Percentiles rank a stretch among this genome's conserved stretches.
phyloP scores from a whole-genome alignment of 192 early-diverging fungal species.

The Coemansia reversa region DNA sequence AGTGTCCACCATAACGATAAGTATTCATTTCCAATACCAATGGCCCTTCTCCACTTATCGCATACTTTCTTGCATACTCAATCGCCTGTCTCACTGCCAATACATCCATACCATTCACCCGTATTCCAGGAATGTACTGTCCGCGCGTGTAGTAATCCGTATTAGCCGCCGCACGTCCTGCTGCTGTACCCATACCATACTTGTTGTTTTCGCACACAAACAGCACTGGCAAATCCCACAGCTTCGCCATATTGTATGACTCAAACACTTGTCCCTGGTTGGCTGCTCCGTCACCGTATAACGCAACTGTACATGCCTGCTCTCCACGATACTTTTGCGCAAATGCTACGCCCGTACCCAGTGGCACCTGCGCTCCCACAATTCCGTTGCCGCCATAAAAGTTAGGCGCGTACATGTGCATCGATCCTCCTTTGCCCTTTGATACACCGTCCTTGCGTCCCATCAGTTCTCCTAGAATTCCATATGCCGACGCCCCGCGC shows the following conservation, averaged over 20 bases:
- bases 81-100: conserved; percentile 88
- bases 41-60: conserved; percentile 79
- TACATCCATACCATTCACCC: conserved; percentile 92
- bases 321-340: conserved; percentile 87
- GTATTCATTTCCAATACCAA: conserved; percentile 94
- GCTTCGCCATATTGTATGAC: conserved; percentile 98
- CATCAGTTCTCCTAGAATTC: conserved; percentile 78
- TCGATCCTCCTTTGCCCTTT: conserved; percentile 97
- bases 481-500: conserved; percentile 68
- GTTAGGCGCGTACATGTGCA: conserved; percentile 97
- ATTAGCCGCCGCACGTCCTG: conserved; percentile 85
- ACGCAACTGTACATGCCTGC: conserved; percentile 78
- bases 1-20: conserved; percentile 99
- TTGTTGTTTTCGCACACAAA: conserved; percentile 99
- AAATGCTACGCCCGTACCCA: conserved; percentile 84
- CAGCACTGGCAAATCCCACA: conserved; percentile 89
- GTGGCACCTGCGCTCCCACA: conserved; percentile 93
- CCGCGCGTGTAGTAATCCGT: conserved; percentile 94
- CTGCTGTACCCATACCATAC: conserved; percentile 97
- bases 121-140: conserved; percentile 95
- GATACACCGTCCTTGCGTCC: conserved; percentile 85
- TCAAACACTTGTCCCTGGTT: conserved; percentile 99
- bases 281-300: conserved; percentile 97
- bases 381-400: conserved; percentile 99
- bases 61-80: conserved; percentile 83